These are phyloP conservation scores for Rhizoctonia solani DNA, from an alignment of 1,284 basidiomycete species.

Conservation along the genomic window DNA sequence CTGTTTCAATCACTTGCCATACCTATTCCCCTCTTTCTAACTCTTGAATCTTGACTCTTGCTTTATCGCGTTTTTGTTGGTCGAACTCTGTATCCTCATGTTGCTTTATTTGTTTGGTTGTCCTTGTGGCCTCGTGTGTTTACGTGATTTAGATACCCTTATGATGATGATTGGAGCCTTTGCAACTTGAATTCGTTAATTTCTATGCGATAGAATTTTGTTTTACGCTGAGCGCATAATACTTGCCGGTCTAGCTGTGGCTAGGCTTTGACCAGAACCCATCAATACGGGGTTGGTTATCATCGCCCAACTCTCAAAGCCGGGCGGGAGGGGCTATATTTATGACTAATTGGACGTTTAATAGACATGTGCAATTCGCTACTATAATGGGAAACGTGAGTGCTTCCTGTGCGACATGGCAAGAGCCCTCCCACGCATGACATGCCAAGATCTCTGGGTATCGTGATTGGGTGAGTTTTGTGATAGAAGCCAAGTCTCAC, in stretches of 20 bases:
- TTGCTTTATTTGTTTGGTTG: background rate
- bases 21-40: background rate
- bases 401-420: background rate
- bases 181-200: background rate
- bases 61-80: constrained; percentile 5
- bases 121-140: constrained; percentile 1
- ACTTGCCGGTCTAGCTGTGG: too few relatives aligned
- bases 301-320: background rate
- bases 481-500: background rate
- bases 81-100: background rate
- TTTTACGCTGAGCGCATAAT: too few relatives aligned
- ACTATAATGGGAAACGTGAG: too few relatives aligned
- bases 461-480: background rate
- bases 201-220: background rate
- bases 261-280: too few relatives aligned
- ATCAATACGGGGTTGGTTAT: too few relatives aligned
- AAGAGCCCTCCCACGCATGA: background rate
- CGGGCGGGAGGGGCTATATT: too few relatives aligned
- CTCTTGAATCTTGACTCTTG: background rate
- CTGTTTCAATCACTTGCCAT: constrained; percentile 2
- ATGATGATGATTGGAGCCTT: background rate
- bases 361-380: too few relatives aligned
- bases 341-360: too few relatives aligned
- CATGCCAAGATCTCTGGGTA: background rate
- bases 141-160: constrained; percentile 23